Base-by-base conservation (phyloP, 176 grass and related monocot genomes). In the Rhipidocladum racemiflorum region DNA sequence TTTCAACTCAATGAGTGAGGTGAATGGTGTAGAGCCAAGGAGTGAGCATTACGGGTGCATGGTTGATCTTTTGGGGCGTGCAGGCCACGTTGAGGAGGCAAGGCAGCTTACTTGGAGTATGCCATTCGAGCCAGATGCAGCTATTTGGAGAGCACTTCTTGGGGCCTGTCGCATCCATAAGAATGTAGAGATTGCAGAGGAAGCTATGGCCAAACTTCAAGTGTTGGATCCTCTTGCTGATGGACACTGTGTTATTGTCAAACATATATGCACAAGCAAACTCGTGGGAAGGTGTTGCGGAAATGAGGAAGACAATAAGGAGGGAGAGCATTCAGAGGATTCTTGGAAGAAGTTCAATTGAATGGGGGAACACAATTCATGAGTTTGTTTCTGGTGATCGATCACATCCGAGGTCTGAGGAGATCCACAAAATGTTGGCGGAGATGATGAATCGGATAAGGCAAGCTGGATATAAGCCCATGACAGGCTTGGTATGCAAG, bases 121-220 rank as follows among this genome's bases (percentile, higher is more conserved):
- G 92, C 81, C 87, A 9, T 87, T 85, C 7, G 75, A 87, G 65
- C 84, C 87, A 15, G 89, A 94, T 50, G 81, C 87, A 75, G 62
- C 91, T 36, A 84, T 91, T 18, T 94, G 92, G 92, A 91, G 92
- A 75, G 78, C 89, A 43, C 89, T 94, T 85, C 92, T 94, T 39
- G 89, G 82, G 64, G 89, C 92, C 51, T 94, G 92, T 21, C 76
- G 84, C 65, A 89, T 94, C 76, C 82, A 94, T 46, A 94, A 87
- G 75, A 94, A 94, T 35, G 81, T 89, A 11, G 87, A 87, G 75
- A 64, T 91, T 61, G 89, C 89, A 56, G 87, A 89, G 85, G 89
- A 91, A 85, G 84, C 92, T 76, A 91, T 89, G 61, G 28, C 78
- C 23, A 85, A 87, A 54, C 25, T 94, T 71, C 69, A 46, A 59